Base-by-base conservation (phyloP, 2,329 filamentous ascomycete genomes). In the Aspergillus neotritici region DNA sequence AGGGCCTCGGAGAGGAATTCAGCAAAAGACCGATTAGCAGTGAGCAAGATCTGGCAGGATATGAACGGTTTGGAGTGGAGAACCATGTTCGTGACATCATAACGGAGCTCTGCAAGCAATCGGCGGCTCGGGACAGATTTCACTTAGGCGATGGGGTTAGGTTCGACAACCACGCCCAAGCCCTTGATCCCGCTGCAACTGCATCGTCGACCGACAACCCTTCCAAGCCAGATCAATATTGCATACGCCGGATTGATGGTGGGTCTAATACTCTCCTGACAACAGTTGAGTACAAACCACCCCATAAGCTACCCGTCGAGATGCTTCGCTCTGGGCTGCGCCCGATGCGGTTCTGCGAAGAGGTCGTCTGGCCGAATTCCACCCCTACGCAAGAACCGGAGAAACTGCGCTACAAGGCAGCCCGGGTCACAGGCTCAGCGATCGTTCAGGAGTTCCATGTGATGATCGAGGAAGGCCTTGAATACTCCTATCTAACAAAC, bases 391-490 rank as follows among this genome's bases (percentile, higher is more conserved):
- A 50, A 4, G 36, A 44, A 15, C 17, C 30, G 5, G 46, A 47
- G 37, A 56, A 55, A 43, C 44, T 55, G 34, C 50, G 25, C 34
- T 53, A 55, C 34, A 55, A 59, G 47, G 54, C 56, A 7, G 47
- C 42, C 33, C 33, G 43, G 29, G 44, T 60, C 8, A 36, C 41
- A 8, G 44, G 47, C 1, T 54, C 54, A 1, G 53, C 50, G 10
- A 15, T 61, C 5, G 48, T 50, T 8, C 50, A 62, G 31, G 47
- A 56, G 43, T 63, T 51, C 36, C 50, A 61, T 48, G 46, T 58
- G 4, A 63, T 62, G 51, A 55, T 62, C 31, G 32, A 57, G 40
- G 51, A 60, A 41, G 55, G 58, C 2, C 49, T 60, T 10, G 52
- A 54, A 37, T 57, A 56, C 37, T 59, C 56, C 9, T 57, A 53